Conservation (phyloP, 352 stramenopile genomes). For the Globisporangium cederbergense region DNA sequence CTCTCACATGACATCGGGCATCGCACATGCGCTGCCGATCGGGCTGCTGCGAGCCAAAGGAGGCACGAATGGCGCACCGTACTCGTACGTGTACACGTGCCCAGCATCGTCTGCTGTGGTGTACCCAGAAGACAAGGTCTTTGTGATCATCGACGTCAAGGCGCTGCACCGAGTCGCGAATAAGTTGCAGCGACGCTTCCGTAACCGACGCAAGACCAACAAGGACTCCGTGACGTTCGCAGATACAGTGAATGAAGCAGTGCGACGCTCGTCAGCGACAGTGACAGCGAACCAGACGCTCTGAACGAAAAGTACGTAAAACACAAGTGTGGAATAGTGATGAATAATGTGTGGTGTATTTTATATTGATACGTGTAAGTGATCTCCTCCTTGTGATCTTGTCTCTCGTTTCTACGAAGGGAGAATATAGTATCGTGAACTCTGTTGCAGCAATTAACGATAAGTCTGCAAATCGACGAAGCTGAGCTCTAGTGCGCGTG, state of each 20-base stretch:
- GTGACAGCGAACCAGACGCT: background rate
- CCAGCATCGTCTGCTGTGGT: constrained; percentile 57
- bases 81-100: constrained; percentile 83
- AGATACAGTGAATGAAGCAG: constrained; percentile 9
- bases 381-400: too few relatives aligned
- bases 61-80: constrained; percentile 41
- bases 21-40: constrained; percentile 74
- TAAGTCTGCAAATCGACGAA: background rate
- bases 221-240: constrained; percentile 13
- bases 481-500: background rate
- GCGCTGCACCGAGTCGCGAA: constrained; percentile 69
- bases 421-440: background rate
- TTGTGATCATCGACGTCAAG: constrained; percentile 75
- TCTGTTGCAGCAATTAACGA: background rate
- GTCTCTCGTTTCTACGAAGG: background rate
- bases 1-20: constrained; percentile 66
- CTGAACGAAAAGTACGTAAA: background rate
- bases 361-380: background rate
- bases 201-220: constrained; percentile 21
- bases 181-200: constrained; percentile 75
- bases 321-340: background rate
- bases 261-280: background rate
- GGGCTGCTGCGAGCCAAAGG: constrained; percentile 62
- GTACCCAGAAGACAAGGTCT: constrained; percentile 72
- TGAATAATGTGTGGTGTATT: background rate